phyloP scores from a whole-genome alignment of 179 eudicot species.

The Silene noctiflora region DNA sequence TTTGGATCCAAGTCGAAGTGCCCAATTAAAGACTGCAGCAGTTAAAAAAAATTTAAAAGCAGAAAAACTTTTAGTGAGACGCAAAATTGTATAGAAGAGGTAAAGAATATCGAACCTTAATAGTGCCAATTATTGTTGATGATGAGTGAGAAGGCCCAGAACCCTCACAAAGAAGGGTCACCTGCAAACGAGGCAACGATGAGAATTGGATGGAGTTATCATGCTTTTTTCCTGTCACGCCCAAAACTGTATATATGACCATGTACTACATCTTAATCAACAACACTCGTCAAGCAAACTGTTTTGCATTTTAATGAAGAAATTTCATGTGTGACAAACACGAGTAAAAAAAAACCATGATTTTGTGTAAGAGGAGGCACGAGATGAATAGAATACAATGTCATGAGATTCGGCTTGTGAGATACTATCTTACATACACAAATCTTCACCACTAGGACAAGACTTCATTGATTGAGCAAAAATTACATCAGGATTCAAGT shows the following conservation, averaged over 20 bases:
- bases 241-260: neutral
- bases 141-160: conserved; percentile 64
- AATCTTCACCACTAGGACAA: neutral
- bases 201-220: conserved; percentile 13
- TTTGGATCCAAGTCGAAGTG: conserved; percentile 99
- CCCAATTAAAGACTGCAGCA: conserved; percentile 90
- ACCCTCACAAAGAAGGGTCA: conserved; percentile 89
- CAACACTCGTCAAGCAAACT: neutral
- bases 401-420: neutral
- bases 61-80: neutral
- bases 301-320: neutral
- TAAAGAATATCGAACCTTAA: conserved; percentile 54
- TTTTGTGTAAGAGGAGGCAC: neutral
- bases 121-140: conserved; percentile 76
- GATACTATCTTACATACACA: neutral
- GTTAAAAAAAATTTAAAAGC: conserved; percentile 15
- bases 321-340: neutral
- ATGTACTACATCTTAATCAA: neutral
- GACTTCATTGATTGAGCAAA: neutral
- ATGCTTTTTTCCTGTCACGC: neutral
- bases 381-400: neutral
- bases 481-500: neutral
- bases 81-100: conserved; percentile 9
- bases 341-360: neutral
- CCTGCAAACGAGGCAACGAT: conserved; percentile 45